These are phyloP conservation scores for Dactylella cylindrospora DNA, from an alignment of 2,329 filamentous ascomycete genomes.

Conservation along the genomic window DNA sequence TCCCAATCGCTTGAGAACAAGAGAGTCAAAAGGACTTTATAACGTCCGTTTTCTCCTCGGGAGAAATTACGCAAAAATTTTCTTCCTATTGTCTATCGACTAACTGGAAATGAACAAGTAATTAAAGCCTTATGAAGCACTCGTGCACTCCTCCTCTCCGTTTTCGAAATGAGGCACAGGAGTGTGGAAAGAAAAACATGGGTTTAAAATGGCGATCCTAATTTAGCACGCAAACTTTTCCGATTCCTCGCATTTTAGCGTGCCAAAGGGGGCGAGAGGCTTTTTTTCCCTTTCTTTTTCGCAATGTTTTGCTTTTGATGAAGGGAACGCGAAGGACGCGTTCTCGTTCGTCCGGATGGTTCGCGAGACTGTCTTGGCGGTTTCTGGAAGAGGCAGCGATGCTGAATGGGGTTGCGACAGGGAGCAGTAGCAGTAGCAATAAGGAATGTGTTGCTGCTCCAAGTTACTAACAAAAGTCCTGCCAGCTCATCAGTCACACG, in stretches of 20 bases:
- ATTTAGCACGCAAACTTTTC: too few species aligned
- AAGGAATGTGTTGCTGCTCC: conserved; percentile 40
- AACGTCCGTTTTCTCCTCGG: too few species aligned
- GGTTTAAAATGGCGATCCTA: conserved; percentile 3
- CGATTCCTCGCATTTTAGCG: too few species aligned
- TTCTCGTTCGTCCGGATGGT: conserved; percentile 10
- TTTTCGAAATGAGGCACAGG: conserved; percentile 20
- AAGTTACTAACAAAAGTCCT: too few species aligned
- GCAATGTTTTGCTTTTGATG: conserved; percentile 28
- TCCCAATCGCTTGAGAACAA: conserved; percentile 13
- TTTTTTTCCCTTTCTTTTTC: too few species aligned
- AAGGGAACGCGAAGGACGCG: conserved; percentile 16
- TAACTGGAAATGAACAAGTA: conserved; percentile 24
- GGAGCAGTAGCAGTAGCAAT: neutral
- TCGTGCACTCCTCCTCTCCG: conserved; percentile 26
- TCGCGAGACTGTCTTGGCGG: conserved; percentile 6
- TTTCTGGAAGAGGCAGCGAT: conserved; percentile 18
- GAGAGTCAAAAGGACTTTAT: neutral
- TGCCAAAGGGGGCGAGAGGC: too few species aligned
- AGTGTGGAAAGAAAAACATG: conserved; percentile 16
- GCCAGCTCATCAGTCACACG: conserved; percentile 44
- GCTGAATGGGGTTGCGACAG: neutral
- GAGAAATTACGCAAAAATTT: too few species aligned
- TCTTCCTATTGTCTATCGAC: neutral
- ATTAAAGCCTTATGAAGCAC: conserved; percentile 5